Conservation (phyloP, 2,329 filamentous ascomycete genomes). For the Diaporthe sp. region DNA sequence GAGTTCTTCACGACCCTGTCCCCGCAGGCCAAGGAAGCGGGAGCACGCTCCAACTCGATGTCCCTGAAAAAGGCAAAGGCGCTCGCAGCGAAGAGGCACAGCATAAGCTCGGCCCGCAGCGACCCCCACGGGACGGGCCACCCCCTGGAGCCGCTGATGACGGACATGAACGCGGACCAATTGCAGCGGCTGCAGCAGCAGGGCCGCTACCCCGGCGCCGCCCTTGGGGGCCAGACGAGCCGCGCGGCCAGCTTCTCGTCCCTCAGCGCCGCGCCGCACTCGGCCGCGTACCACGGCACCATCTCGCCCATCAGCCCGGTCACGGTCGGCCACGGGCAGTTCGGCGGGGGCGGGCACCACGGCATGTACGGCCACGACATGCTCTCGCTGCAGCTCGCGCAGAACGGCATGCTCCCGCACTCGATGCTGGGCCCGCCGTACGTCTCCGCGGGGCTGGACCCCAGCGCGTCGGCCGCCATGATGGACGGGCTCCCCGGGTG, state of each 20-base stretch:
- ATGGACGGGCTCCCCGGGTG: constrained; percentile 59
- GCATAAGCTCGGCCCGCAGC: constrained; percentile 48
- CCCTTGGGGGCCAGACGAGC: constrained; percentile 58
- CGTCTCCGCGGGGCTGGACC: constrained; percentile 61
- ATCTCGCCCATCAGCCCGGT: constrained; percentile 68
- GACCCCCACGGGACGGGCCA: constrained; percentile 48
- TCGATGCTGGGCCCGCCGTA: constrained; percentile 61
- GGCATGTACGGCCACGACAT: constrained; percentile 66
- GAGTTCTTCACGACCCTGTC: constrained; percentile 91
- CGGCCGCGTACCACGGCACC: constrained; percentile 57
- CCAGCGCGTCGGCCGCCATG: constrained; percentile 52
- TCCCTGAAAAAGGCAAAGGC: constrained; percentile 54
- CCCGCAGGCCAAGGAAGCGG: constrained; percentile 65
- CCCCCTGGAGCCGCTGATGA: constrained; percentile 55
- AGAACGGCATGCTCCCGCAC: constrained; percentile 72
- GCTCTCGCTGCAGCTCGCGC: constrained; percentile 66
- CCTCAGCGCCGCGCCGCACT: constrained; percentile 55
- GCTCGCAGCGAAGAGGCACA: constrained; percentile 54
- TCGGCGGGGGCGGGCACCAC: constrained; percentile 53
- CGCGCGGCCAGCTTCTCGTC: constrained; percentile 58
- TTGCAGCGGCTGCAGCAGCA: constrained; percentile 56
- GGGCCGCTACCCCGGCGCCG: constrained; percentile 57
- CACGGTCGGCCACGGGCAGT: constrained; percentile 52
- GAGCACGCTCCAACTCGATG: constrained; percentile 37
- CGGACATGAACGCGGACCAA: constrained; percentile 53